phyloP scores from a whole-genome alignment of 2,329 filamentous ascomycete species.

The Byssothecium circinans region DNA sequence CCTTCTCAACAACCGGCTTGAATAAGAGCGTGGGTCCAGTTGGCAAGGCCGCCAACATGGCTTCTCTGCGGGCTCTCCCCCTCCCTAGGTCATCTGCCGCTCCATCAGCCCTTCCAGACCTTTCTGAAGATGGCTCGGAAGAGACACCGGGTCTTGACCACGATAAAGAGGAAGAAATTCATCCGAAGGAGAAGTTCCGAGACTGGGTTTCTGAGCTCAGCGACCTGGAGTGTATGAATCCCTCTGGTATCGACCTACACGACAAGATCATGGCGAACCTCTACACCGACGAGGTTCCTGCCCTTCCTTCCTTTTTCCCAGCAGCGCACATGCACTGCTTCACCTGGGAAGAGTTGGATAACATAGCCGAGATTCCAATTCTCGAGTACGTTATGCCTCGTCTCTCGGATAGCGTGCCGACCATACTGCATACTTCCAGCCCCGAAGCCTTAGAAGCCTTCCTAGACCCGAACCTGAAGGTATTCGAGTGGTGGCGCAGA shows the following conservation, averaged over 20 bases:
- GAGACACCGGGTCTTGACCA: not conserved
- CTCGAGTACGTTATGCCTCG: conserved; percentile 12
- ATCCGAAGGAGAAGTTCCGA: not conserved
- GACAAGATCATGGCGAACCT: conserved; percentile 13
- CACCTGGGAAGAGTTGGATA: conserved; percentile 6
- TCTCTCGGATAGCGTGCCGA: conserved; percentile 20
- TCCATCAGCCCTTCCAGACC: too few species aligned
- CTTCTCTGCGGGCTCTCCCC: too few species aligned
- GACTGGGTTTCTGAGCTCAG: conserved; percentile 11
- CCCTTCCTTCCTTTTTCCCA: conserved; percentile 2
- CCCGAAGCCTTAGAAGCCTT: conserved; percentile 17
- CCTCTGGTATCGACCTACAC: conserved; percentile 11
- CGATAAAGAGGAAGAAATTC: not conserved
- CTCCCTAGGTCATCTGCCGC: too few species aligned
- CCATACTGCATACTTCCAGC: conserved; percentile 12
- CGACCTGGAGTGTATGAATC: conserved; percentile 15
- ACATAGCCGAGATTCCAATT: conserved; percentile 6
- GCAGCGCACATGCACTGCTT: conserved; percentile 16
- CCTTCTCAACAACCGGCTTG: too few species aligned
- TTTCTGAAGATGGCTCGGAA: too few species aligned
- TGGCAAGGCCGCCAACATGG: too few species aligned
- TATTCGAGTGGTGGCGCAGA: conserved; percentile 20
- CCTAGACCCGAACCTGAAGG: conserved; percentile 11
- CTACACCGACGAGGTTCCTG: not conserved
- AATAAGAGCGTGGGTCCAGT: too few species aligned